These are phyloP conservation scores for Ustilago loliicola DNA, from an alignment of 1,284 basidiomycete species.

Conservation along the genomic window DNA sequence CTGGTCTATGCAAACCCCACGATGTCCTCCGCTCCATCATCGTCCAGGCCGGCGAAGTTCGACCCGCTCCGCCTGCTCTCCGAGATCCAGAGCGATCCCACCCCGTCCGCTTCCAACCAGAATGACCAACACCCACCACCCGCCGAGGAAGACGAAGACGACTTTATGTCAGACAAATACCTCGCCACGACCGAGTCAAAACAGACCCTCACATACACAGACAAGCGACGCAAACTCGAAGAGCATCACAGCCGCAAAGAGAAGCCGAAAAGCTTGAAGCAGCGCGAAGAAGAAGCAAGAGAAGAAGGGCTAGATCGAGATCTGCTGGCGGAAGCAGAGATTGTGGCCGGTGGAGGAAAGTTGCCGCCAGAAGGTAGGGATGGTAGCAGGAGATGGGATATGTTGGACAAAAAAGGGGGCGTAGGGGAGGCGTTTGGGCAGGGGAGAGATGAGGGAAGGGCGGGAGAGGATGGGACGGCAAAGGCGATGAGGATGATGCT, in stretches of 20 bases:
- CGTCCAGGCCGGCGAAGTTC: slow-evolving; percentile 10
- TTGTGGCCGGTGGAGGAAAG: slow-evolving; percentile 43
- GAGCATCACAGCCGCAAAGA: slow-evolving; percentile 17
- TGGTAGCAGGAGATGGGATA: slow-evolving; percentile 32
- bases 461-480: slow-evolving; percentile 23
- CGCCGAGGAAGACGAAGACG: slow-evolving; percentile 38
- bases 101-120: not conserved
- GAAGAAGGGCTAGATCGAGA: slow-evolving; percentile 42
- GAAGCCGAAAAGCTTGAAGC: slow-evolving; percentile 13
- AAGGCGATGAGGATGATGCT: slow-evolving; percentile 61
- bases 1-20: not conserved
- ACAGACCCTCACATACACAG: slow-evolving; percentile 34
- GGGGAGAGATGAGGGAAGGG: not conserved
- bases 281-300: slow-evolving; percentile 38
- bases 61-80: slow-evolving; percentile 24
- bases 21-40: not conserved
- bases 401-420: slow-evolving; percentile 7
- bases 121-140: not conserved
- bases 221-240: slow-evolving; percentile 33
- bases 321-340: slow-evolving; percentile 50
- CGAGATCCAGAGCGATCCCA: slow-evolving; percentile 24
- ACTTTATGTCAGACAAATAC: slow-evolving; percentile 53
- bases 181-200: slow-evolving; percentile 20
- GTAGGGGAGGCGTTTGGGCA: not conserved
- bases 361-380: slow-evolving; percentile 28